Conservation (phyloP, 495 filamentous ascomycete genomes). For the Cenococcum geophilum region DNA sequence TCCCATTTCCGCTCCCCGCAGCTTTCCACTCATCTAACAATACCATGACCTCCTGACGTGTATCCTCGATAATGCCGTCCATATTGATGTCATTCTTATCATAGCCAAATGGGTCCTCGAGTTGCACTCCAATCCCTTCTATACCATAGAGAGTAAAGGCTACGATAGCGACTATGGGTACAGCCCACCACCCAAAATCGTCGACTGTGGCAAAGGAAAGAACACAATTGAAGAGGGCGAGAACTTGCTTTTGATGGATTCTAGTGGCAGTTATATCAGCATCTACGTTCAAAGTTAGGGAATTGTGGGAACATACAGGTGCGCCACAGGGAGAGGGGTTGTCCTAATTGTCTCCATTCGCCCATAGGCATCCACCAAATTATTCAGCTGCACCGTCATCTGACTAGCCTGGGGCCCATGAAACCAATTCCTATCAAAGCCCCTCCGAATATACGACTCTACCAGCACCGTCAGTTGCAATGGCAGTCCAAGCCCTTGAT, state of each 20-base stretch:
- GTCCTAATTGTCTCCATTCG: constrained; percentile 68
- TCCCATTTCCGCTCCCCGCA: not conserved
- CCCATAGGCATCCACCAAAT: constrained; percentile 59
- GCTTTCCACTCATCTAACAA: constrained; percentile 56
- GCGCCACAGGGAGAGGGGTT: constrained; percentile 69
- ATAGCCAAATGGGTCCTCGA: constrained; percentile 72
- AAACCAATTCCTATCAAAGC: constrained; percentile 54
- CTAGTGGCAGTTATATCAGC: constrained; percentile 29
- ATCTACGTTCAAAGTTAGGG: not conserved
- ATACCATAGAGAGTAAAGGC: constrained; percentile 71
- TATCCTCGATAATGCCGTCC: constrained; percentile 66
- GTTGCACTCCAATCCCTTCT: constrained; percentile 64
- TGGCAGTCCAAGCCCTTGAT: constrained; percentile 58
- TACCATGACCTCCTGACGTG: constrained; percentile 57
- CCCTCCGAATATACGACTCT: constrained; percentile 61
- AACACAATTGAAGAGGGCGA: constrained; percentile 64
- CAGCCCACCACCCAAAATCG: constrained; percentile 65
- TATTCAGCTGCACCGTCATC: constrained; percentile 58
- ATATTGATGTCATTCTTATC: constrained; percentile 76
- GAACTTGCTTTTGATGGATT: constrained; percentile 68
- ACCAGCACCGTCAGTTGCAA: constrained; percentile 63
- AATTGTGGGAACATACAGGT: constrained; percentile 46
- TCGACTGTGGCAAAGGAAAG: constrained; percentile 68
- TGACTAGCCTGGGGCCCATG: constrained; percentile 55
- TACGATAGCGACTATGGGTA: constrained; percentile 60